Evolutionary conservation across 2,329 filamentous ascomycete genomes (phyloP).

Genomic region (Gnomoniopsis sp.): DNA sequence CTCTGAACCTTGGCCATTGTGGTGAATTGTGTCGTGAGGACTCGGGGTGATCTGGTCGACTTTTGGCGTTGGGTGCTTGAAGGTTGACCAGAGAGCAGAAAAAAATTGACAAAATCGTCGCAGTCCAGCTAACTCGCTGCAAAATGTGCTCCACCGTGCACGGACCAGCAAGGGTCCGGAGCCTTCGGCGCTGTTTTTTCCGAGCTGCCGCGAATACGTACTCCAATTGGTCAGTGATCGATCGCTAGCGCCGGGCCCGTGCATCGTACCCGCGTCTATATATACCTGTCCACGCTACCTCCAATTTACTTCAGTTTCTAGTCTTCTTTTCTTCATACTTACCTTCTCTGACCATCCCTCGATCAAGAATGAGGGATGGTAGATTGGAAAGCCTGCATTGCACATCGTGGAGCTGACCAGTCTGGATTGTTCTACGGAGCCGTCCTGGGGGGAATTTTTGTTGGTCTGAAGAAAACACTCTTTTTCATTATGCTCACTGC

Average conservation of each 20-base stretch:
- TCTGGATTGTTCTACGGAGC: slow-evolving; percentile 49
- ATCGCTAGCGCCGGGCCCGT: no score
- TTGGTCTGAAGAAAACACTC: slow-evolving; percentile 28
- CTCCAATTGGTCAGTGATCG: no score
- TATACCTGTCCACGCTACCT: neutral
- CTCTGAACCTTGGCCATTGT: slow-evolving; percentile 71
- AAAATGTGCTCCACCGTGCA: slow-evolving; percentile 8
- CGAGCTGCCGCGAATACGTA: no score
- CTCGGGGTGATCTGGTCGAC: slow-evolving; percentile 9
- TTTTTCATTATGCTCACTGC: slow-evolving; percentile 42
- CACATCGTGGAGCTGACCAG: slow-evolving; percentile 47
- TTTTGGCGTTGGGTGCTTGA: slow-evolving; percentile 8
- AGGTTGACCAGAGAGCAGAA: neutral
- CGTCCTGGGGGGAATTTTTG: slow-evolving; percentile 49
- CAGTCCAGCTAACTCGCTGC: neutral
- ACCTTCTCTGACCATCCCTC: slow-evolving; percentile 40
- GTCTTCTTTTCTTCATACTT: slow-evolving; percentile 6
- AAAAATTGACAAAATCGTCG: neutral
- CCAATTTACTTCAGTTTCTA: neutral
- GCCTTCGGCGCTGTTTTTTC: slow-evolving; percentile 14
- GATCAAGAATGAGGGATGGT: slow-evolving; percentile 40
- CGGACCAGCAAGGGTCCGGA: slow-evolving; percentile 1
- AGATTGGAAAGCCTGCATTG: slow-evolving; percentile 48
- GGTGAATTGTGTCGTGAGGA: slow-evolving; percentile 29
- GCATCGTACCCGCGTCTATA: no score